These are phyloP conservation scores for Coniochaeta sp. DNA, from an alignment of 2,329 filamentous ascomycete genomes.

Conservation along the genomic window DNA sequence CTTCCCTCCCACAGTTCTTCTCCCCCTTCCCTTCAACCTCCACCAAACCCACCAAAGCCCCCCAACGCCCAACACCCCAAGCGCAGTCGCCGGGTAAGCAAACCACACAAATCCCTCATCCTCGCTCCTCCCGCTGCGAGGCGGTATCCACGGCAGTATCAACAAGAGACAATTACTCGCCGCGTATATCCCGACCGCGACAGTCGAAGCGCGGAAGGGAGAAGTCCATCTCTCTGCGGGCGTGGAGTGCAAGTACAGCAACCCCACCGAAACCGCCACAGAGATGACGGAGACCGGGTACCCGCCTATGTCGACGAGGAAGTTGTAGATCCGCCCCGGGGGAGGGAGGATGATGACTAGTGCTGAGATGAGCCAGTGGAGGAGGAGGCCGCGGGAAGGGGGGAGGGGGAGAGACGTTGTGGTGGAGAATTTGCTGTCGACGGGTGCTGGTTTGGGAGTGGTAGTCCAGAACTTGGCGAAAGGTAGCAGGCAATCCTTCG, in stretches of 20 bases:
- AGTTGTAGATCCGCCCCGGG: slow-evolving; percentile 31
- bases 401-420: background rate
- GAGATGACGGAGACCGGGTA: slow-evolving; percentile 29
- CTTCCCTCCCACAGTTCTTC: background rate
- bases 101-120: slow-evolving; percentile 26
- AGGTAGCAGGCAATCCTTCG: slow-evolving; percentile 37
- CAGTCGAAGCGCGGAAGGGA: slow-evolving; percentile 21
- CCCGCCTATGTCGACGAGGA: slow-evolving; percentile 29
- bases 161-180: slow-evolving; percentile 24
- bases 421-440: slow-evolving; percentile 3
- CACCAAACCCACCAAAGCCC: slow-evolving; percentile 29
- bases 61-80: slow-evolving; percentile 24
- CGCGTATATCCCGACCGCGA: slow-evolving; percentile 22
- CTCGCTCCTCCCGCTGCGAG: slow-evolving; percentile 11
- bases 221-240: slow-evolving; percentile 16
- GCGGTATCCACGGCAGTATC: slow-evolving; percentile 28
- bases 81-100: slow-evolving; percentile 26
- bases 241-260: slow-evolving; percentile 23
- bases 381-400: slow-evolving; percentile 31
- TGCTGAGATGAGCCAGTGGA: slow-evolving; percentile 56
- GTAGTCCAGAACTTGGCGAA: slow-evolving; percentile 27
- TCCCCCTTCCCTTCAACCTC: slow-evolving; percentile 11
- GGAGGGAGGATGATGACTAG: slow-evolving; percentile 46
- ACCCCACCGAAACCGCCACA: slow-evolving; percentile 24
- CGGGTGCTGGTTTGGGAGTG: slow-evolving; percentile 2